These are phyloP conservation scores for Paramecium biaurelia DNA, from an alignment of 73 alveolate species.

Conservation along the genomic window DNA sequence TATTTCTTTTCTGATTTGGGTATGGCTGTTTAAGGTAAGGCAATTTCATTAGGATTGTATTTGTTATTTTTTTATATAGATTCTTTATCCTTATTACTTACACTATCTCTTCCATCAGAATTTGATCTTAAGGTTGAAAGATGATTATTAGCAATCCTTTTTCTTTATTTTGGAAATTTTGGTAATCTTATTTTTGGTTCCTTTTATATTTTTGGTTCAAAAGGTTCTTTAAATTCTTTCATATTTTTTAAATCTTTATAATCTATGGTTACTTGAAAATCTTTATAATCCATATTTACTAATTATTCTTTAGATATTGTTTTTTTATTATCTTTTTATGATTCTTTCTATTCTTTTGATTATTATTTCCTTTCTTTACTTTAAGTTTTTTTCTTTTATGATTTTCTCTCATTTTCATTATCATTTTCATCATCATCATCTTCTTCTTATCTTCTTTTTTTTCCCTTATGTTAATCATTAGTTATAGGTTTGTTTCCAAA, in stretches of 20 bases:
- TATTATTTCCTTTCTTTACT: not conserved
- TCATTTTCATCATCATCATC: not conserved
- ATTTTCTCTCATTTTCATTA: not conserved
- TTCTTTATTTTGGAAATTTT: not conserved
- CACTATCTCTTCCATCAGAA: not conserved
- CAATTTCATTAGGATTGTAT: not conserved
- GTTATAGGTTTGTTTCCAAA: not conserved
- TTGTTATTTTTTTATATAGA: not conserved
- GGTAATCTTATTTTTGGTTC: not conserved
- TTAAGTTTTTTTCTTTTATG: not conserved
- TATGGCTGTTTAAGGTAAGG: not conserved
- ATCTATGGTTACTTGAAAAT: not conserved
- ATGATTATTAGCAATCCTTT: constrained; percentile 12
- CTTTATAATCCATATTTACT: not conserved
- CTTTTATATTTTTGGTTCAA: not conserved
- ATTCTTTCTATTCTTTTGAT: not conserved
- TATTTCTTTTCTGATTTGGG: not conserved
- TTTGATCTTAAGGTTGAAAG: not conserved
- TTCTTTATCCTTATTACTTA: not conserved
- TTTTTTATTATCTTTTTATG: not conserved
- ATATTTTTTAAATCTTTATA: not conserved
- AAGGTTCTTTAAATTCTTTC: not conserved
- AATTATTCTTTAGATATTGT: not conserved
- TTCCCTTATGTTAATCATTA: not conserved
- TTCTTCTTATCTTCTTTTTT: not conserved